These are phyloP conservation scores for Hyaloscypha bicolor DNA, from an alignment of 495 filamentous ascomycete genomes.

Conservation along the genomic window DNA sequence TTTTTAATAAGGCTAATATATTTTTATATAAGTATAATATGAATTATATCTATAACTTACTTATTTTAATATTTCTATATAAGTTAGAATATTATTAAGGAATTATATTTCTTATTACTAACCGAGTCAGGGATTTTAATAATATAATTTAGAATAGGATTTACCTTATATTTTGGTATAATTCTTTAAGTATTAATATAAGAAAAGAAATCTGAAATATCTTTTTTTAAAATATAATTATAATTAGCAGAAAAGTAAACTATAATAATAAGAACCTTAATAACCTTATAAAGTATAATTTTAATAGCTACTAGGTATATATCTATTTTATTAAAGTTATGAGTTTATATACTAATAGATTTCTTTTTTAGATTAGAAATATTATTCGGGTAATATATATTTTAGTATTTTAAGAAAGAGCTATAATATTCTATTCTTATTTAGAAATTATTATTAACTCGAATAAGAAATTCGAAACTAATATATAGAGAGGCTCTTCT, in stretches of 20 bases:
- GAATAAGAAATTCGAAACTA: no score
- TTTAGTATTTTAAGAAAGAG: no score
- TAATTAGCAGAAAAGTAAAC: not conserved
- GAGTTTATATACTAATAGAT: no score
- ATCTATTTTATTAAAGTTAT: not conserved
- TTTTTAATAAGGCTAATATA: slow-evolving; percentile 44
- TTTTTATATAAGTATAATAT: no score
- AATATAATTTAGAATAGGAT: slow-evolving; percentile 15
- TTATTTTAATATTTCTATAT: slow-evolving; percentile 23
- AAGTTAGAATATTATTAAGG: slow-evolving; percentile 25
- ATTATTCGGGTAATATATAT: no score
- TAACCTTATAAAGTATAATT: not conserved
- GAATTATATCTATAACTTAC: slow-evolving; percentile 30
- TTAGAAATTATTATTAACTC: no score
- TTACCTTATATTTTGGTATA: slow-evolving; percentile 17
- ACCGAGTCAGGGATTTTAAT: slow-evolving; percentile 22
- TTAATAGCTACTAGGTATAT: not conserved
- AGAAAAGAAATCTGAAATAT: not conserved
- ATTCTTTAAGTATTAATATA: not conserved
- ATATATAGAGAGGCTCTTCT: no score
- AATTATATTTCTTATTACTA: slow-evolving; percentile 25
- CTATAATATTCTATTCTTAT: no score
- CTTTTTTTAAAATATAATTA: slow-evolving; percentile 24
- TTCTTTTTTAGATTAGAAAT: no score
- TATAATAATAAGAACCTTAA: not conserved